These are phyloP conservation scores for Endogone sp. DNA, from an alignment of 192 early-diverging fungal species.

Conservation along the genomic window DNA sequence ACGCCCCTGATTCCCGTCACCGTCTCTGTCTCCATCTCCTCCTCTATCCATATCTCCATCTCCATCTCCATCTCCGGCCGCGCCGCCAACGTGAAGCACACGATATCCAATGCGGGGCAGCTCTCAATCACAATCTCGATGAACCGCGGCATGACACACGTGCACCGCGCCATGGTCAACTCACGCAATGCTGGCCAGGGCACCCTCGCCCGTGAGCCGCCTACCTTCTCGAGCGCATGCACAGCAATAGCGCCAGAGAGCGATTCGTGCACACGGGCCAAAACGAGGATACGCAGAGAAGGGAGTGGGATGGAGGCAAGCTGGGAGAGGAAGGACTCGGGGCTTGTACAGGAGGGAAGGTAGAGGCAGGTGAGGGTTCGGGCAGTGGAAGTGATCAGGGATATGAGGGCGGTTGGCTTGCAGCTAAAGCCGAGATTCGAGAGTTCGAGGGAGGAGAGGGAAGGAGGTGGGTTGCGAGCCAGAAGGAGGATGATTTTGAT, in stretches of 20 bases:
- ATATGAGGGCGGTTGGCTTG: background rate
- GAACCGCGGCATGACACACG: background rate
- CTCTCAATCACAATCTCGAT: background rate
- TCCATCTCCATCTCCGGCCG: too few relatives aligned
- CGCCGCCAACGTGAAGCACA: background rate
- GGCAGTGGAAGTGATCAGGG: background rate
- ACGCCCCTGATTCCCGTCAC: too few relatives aligned
- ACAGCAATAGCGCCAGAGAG: background rate
- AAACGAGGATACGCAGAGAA: background rate
- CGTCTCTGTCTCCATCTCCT: too few relatives aligned
- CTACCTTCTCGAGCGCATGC: background rate
- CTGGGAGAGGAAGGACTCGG: background rate
- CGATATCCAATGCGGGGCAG: background rate
- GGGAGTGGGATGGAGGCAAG: background rate
- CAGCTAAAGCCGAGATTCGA: background rate
- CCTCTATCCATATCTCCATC: too few relatives aligned
- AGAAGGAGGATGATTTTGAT: background rate
- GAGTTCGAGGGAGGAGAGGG: background rate
- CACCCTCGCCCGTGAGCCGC: background rate
- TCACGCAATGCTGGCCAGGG: background rate
- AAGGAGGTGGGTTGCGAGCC: background rate
- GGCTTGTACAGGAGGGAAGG: background rate
- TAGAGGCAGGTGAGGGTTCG: background rate
- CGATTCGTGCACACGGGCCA: background rate
- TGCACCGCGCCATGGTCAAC: background rate